Conservation (phyloP, 139 green algal species). For the Eudorina sp. region DNA sequence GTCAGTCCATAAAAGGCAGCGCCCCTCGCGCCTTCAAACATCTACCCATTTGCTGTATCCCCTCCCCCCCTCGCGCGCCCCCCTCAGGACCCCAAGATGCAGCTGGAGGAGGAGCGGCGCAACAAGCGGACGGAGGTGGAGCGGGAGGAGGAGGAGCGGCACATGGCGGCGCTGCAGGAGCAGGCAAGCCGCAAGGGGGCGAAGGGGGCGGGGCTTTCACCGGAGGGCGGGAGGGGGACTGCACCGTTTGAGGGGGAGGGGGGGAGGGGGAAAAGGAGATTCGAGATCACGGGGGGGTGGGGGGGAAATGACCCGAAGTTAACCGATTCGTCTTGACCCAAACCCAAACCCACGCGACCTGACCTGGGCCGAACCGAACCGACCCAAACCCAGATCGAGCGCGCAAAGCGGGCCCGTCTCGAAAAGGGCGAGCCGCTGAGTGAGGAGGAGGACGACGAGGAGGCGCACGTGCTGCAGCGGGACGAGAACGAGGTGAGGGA, state of each 20-base stretch:
- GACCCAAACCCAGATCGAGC: conserved; percentile 66
- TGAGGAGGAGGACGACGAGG: conserved; percentile 58
- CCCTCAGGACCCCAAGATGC: conserved; percentile 43
- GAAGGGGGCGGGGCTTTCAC: background rate
- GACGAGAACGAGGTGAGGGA: conserved; percentile 51
- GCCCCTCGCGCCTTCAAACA: no score
- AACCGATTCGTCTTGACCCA: no score
- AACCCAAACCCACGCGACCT: no score
- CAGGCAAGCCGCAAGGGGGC: conserved; percentile 42
- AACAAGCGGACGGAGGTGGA: conserved; percentile 58
- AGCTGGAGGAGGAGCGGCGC: conserved; percentile 58
- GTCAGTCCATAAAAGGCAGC: no score
- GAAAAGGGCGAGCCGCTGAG: conserved; percentile 42
- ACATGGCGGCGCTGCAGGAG: conserved; percentile 52
- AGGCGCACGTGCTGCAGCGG: conserved; percentile 53
- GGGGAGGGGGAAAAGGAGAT: no score
- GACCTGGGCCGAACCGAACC: no score
- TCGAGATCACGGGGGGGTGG: no score
- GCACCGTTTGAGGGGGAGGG: no score
- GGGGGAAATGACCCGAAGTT: no score
- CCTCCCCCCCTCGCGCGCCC: background rate
- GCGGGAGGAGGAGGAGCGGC: conserved; percentile 63
- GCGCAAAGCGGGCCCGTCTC: conserved; percentile 64
- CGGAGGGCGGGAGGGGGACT: no score
- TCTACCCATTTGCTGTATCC: no score